Base-by-base conservation (phyloP, 2,329 filamentous ascomycete species). In the Keithomyces neogunnii region DNA sequence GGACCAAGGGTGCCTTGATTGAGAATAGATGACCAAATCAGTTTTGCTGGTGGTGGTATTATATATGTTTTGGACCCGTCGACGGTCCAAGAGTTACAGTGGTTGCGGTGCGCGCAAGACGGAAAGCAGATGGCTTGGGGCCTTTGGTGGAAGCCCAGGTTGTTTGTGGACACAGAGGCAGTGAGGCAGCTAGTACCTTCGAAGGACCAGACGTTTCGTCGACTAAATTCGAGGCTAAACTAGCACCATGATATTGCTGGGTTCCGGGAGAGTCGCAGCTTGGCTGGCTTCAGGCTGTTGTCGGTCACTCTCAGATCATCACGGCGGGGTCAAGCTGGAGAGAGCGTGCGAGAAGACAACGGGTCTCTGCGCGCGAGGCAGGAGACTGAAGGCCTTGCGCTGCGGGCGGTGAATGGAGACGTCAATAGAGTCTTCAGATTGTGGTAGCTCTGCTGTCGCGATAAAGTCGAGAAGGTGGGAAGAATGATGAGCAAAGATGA, bases 181-280 rank as follows among this genome's bases (percentile, higher is more conserved):
- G 28, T 1, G 28, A 30, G 19, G 19, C 19, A 19, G 19, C 19
- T 19, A 19, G 19, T 1, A 19, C 19, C 19, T 19, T 19, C 19
- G 19, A 19, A 19, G 19, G 19, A 19, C 19, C 19, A 19, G 54
- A 50, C 47, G 45, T 30, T 42, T 53, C 35, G 43, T 53, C 43
- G 44, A 46, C 30, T 42, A 31, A 28, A 42, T 10, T 46, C 30
- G 45, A 31, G 32, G 39, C 48, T 50, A 51, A 30, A 50, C 19
- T 40, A 29, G 48, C 50, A 54, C 54, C 33, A 47, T 54, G 47
- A 45, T 46, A 28, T 35, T 47, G 4, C 29, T 11, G 26, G 7
- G 6, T 19, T 2, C 19, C 13, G 49, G 13, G 26, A 28, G 26
- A n/a, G 33, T 42, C 32, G 35, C 46, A 46, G 19, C 19, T 19